Evolutionary conservation across 805 yeast genomes (phyloP).

Genomic region (Saccharomyces paradoxus): DNA sequence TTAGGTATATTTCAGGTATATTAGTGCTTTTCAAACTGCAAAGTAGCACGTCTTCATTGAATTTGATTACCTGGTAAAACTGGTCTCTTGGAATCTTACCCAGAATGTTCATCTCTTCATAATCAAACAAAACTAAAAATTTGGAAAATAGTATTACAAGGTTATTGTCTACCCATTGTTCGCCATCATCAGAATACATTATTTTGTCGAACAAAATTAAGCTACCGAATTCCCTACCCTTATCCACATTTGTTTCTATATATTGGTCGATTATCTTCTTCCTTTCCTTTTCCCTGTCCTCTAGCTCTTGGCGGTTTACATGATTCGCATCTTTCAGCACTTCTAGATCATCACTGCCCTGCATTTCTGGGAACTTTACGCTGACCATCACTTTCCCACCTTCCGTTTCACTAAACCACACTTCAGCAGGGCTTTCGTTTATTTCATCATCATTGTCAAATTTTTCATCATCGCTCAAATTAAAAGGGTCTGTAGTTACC

Average conservation of each 20-base stretch:
- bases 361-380: conserved; percentile 11
- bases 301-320: background rate
- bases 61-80: conserved; percentile 28
- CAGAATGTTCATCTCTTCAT: conserved; percentile 22
- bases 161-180: conserved; percentile 32
- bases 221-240: conserved; percentile 6
- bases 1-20: conserved; percentile 38
- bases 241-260: conserved; percentile 5
- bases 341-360: background rate
- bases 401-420: background rate
- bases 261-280: background rate
- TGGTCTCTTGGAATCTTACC: conserved; percentile 36
- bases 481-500: background rate
- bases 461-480: background rate
- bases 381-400: background rate
- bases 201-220: conserved; percentile 36
- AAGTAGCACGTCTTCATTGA: conserved; percentile 23
- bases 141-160: conserved; percentile 12
- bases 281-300: conserved; percentile 4
- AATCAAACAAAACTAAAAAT: conserved; percentile 14
- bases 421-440: background rate
- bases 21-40: conserved; percentile 35
- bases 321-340: background rate
- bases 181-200: conserved; percentile 37
- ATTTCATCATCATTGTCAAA: background rate